A percentile compares a stretch with the other conserved stretches of the same genome.
phyloP scores from a whole-genome alignment of 768 basidiomycete genomes.

The Tricholoma matsutake region DNA sequence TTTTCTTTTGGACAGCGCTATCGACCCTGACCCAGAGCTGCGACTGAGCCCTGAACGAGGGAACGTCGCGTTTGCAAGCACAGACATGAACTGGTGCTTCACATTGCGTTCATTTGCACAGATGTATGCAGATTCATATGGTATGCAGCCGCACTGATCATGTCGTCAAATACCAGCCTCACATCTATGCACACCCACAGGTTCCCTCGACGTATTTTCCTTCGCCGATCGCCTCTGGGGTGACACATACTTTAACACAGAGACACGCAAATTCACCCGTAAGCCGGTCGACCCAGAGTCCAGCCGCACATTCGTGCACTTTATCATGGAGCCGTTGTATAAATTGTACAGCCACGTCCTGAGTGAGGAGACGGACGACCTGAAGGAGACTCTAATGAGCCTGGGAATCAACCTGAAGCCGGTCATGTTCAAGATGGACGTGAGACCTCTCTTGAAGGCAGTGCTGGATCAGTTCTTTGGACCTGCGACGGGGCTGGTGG shows the following conservation, averaged over 20 bases:
- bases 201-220: constrained; percentile 73
- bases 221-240: constrained; percentile 97
- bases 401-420: constrained; percentile 88
- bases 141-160: constrained; percentile 34
- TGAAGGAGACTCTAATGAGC: constrained; percentile 72
- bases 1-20: constrained; percentile 44
- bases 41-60: constrained; percentile 92
- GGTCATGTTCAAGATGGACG: constrained; percentile 98
- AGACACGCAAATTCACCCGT: constrained; percentile 85
- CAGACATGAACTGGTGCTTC: constrained; percentile 98
- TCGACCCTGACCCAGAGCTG: constrained; percentile 85
- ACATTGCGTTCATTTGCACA: constrained; percentile 91
- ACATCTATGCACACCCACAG: constrained; percentile 29
- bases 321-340: constrained; percentile 94
- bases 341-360: constrained; percentile 95
- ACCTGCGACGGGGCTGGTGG: constrained; percentile 82
- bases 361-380: constrained; percentile 87
- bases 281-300: constrained; percentile 79
- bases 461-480: constrained; percentile 97
- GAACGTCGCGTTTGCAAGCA: constrained; percentile 96
- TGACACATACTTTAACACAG: constrained; percentile 89
- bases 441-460: constrained; percentile 88
- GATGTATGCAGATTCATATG: constrained; percentile 94
- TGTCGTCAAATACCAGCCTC: not conserved
- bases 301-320: constrained; percentile 88